Evolutionary conservation across 371 early-diverging fungal species (phyloP).

Genomic region (Mortierella sp.): DNA sequence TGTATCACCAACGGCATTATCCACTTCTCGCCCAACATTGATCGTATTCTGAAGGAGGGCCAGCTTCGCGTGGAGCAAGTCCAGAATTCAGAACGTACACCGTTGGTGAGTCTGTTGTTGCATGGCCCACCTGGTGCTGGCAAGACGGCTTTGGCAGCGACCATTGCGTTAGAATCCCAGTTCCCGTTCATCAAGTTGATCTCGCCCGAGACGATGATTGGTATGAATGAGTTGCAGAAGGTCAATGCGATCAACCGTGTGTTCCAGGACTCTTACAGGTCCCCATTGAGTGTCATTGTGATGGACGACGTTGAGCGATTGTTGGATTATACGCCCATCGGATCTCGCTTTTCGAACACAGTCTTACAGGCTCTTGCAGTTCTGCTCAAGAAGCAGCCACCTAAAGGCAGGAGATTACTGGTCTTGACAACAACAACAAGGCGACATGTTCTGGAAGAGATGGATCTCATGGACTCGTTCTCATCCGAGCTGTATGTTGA

Average conservation of each 20-base stretch:
- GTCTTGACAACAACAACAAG: constrained; percentile 90
- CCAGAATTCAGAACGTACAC: constrained; percentile 82
- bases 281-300: constrained; percentile 95
- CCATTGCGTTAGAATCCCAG: constrained; percentile 92
- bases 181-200: constrained; percentile 99
- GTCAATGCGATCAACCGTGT: constrained; percentile 90
- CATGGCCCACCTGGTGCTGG: constrained; percentile 96
- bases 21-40: constrained; percentile 76
- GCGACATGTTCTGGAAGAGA: constrained; percentile 81
- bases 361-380: constrained; percentile 97
- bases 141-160: constrained; percentile 98
- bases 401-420: constrained; percentile 84
- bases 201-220: constrained; percentile 97
- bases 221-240: constrained; percentile 93
- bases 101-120: constrained; percentile 87
- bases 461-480: constrained; percentile 91
- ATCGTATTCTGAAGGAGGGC: constrained; percentile 84
- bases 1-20: constrained; percentile 91
- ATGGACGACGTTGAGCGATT: constrained; percentile 98
- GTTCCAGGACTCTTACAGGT: constrained; percentile 98
- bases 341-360: constrained; percentile 97
- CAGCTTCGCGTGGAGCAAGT: constrained; percentile 90
- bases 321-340: constrained; percentile 98
- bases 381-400: constrained; percentile 91
- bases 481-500: constrained; percentile 87